Conservation (phyloP, 495 filamentous ascomycete species). For the Astrothelium macrocarpum region DNA sequence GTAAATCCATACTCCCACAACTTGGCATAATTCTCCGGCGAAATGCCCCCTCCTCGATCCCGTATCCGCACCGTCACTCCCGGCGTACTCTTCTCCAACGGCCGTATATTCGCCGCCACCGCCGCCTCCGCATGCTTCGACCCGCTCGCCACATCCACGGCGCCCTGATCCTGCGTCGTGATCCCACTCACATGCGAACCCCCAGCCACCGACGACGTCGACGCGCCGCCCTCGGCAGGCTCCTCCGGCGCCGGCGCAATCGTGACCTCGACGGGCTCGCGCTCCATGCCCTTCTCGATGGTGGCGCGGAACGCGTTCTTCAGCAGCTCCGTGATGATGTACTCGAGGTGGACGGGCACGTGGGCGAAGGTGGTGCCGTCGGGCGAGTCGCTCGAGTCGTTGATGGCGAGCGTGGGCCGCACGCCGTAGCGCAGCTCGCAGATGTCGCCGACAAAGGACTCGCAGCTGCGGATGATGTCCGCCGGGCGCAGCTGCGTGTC, state of each 20-base stretch:
- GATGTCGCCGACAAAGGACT: slow-evolving; percentile 84
- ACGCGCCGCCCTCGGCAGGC: slow-evolving; percentile 17
- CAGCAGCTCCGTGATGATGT: slow-evolving; percentile 89
- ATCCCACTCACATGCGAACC: slow-evolving; percentile 11
- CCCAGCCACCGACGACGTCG: too few relatives aligned
- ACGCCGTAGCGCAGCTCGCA: slow-evolving; percentile 95
- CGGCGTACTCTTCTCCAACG: slow-evolving; percentile 52
- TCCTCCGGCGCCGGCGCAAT: slow-evolving; percentile 76
- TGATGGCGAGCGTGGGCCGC: slow-evolving; percentile 67
- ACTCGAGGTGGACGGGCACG: slow-evolving; percentile 90
- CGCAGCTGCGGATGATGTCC: slow-evolving; percentile 66
- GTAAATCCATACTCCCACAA: slow-evolving; percentile 97
- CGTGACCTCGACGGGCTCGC: slow-evolving; percentile 78
- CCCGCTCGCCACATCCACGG: slow-evolving; percentile 23
- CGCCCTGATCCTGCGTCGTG: slow-evolving; percentile 29
- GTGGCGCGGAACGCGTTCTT: slow-evolving; percentile 96
- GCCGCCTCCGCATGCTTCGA: slow-evolving; percentile 10
- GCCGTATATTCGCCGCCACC: slow-evolving; percentile 34
- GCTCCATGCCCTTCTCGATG: slow-evolving; percentile 68
- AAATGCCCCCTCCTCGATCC: slow-evolving; percentile 88
- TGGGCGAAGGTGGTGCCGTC: slow-evolving; percentile 64
- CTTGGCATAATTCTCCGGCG: slow-evolving; percentile 66
- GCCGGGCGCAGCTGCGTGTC: slow-evolving; percentile 84
- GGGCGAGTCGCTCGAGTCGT: slow-evolving; percentile 56
- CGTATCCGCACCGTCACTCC: slow-evolving; percentile 93